Base-by-base conservation (phyloP, 768 basidiomycete species). In the Coprinopsis cinerea region DNA sequence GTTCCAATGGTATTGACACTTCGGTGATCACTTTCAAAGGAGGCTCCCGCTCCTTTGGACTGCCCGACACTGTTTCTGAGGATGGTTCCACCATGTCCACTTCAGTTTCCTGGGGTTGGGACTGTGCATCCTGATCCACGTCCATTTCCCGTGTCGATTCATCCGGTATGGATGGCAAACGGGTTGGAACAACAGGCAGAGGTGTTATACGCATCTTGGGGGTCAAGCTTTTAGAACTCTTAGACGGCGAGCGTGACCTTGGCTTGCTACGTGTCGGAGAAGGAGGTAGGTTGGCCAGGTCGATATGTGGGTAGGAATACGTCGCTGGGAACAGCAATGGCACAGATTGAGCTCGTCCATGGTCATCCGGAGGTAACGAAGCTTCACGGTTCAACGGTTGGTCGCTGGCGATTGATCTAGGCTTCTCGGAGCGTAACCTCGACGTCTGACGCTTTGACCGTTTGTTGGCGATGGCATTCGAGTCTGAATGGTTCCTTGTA, bases 281-380 rank as follows among this genome's bases (percentile, higher is more conserved):
- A 3, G 62, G 53, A 10, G 72, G 72, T 7, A 67, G 69, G 44
- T 73, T 72, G 46, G 65, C 65, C 45, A 76, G 65, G 59, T 77
- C 74, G 35, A 76, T 65, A 26, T 64, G 69, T 17, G 67, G 62
- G 13, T 67, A 48, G 14, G 64, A 52, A 9, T 55, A 51, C 24
- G 58, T 58, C 10, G 64, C 52, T 27, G 67, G 60, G 45, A 74
- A 73, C 27, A 11, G 36, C 6, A 74, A 49, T 14, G 75, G 75
- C 2, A 78, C 73, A 27, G 75, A 77, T 40, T 66, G 71, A 3
- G 76, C 74, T 50, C 76, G 68, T 40, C 59, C 61, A 53, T 65
- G 70, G 28, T 57, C 51, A 9, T 63, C 56, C 27, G 49, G 44
- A 47, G 51, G 51, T 20, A 43, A 36, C 3, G 51, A 28, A 34